Base-by-base conservation (phyloP, 345 rosid species). In the Salix exigua region DNA sequence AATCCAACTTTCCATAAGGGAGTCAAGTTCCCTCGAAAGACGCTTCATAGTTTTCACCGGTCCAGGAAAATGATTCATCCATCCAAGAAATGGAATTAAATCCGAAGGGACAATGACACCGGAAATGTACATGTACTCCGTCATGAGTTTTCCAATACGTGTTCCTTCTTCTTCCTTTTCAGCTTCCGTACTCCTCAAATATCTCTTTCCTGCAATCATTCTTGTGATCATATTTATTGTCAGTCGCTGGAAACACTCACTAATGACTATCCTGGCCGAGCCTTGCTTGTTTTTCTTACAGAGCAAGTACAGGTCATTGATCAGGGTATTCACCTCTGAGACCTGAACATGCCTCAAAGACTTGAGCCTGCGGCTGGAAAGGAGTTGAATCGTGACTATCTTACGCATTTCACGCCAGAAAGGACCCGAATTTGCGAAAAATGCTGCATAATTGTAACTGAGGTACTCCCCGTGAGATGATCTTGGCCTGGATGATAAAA, bases 121-220 rank as follows among this genome's bases (percentile, higher is more conserved):
- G 5, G 74, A 76, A 28, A 76, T 42, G 19, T 73, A 61, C 83
- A 81, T 73, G 31, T 33, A 81, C 31, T 82, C 87, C 72, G 72
- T 85, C 69, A 85, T 72, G 5, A 85, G 73, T 42, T 73, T 51
- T 9, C 76, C 65, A 1, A 80, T 77, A 17, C 83, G 66, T 37
- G 28, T 71, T 70, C 83, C 84, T 73, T 82, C 83, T 33, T 37
- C 68, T 60, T 76, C 44, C 0, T 51, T 63, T 26, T 48, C 74
- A 42, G 66, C 42, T 53, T 17, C 11, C 0, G 18, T 17, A 50
- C 40, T 44, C 14, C 38, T 48, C 28, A 81, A 73, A 40, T 77
- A 81, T 55, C 61, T 81, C 58, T 81, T 81, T n/a, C 83, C 80
- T 1, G 80, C 80, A 35, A 81, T 81, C 77, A 81, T 72, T 71